Evolutionary conservation across 2,329 filamentous ascomycete genomes (phyloP).

Genomic region (Colletotrichum sp.): DNA sequence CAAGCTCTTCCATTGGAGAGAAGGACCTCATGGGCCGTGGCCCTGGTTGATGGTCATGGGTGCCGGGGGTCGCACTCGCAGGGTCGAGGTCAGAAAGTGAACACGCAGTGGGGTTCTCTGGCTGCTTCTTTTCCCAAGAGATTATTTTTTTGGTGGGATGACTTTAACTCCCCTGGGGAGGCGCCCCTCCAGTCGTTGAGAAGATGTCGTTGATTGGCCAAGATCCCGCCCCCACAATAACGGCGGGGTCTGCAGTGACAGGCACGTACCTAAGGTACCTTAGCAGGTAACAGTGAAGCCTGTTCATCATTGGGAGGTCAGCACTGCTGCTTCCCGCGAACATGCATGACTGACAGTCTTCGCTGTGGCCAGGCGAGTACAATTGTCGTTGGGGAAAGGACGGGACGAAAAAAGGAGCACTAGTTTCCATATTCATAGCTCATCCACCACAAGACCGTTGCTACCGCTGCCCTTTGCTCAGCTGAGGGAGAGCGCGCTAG

Average conservation of each 20-base stretch:
- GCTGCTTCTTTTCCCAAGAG: not conserved
- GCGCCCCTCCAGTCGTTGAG: slow-evolving; percentile 8
- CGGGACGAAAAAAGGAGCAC: not conserved
- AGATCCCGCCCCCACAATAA: not conserved
- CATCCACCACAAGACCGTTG: not conserved
- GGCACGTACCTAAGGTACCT: not conserved
- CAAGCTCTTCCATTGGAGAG: slow-evolving; percentile 7
- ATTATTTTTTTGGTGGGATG: slow-evolving; percentile 16
- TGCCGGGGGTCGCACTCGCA: slow-evolving; percentile 11
- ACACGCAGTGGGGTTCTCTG: slow-evolving; percentile 7
- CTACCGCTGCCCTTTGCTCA: not conserved
- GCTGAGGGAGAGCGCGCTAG: not conserved
- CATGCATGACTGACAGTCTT: not conserved
- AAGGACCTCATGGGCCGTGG: not conserved
- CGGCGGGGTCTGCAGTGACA: not conserved
- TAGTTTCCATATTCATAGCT: not conserved
- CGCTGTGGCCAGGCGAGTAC: not conserved
- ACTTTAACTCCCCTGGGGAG: not conserved
- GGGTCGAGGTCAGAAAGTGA: slow-evolving; percentile 5
- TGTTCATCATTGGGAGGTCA: not conserved
- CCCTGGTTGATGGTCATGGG: slow-evolving; percentile 3
- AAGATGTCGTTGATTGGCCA: not conserved
- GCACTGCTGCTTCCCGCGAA: not conserved
- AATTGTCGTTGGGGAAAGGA: not conserved
- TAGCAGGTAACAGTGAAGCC: not conserved